phyloP scores from a whole-genome alignment of 768 basidiomycete genomes.

The Sarcomyxa edulis region DNA sequence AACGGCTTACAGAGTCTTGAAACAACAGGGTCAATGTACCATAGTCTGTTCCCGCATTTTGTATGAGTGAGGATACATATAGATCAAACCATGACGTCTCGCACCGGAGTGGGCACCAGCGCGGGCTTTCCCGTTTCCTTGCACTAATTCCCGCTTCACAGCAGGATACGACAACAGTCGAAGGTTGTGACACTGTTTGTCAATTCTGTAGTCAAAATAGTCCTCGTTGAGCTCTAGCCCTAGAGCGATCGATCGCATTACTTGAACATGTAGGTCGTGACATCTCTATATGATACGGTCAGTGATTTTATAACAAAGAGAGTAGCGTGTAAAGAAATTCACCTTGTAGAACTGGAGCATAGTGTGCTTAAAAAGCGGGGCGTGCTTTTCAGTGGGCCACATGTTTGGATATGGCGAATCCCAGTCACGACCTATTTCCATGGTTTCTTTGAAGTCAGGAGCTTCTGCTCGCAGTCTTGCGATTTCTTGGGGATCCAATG shows the following conservation, averaged over 20 bases:
- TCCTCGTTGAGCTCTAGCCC: conserved; percentile 68
- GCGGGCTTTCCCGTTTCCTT: conserved; percentile 64
- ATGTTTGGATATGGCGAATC: conserved; percentile 72
- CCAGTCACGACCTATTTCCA: conserved; percentile 89
- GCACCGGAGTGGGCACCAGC: conserved; percentile 79
- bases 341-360: conserved; percentile 77
- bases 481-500: conserved; percentile 66
- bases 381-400: conserved; percentile 66
- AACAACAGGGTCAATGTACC: conserved; percentile 80
- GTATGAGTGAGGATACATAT: background rate
- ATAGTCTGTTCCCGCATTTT: conserved; percentile 45
- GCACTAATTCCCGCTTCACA: conserved; percentile 53
- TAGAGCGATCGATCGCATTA: conserved; percentile 85
- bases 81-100: background rate
- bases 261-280: conserved; percentile 65
- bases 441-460: conserved; percentile 79
- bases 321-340: conserved; percentile 10
- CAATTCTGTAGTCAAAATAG: conserved; percentile 72
- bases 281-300: conserved; percentile 42
- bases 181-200: conserved; percentile 78
- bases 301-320: background rate
- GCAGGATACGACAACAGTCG: conserved; percentile 79
- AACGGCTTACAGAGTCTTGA: conserved; percentile 56
- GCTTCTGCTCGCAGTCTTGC: conserved; percentile 65
- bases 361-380: conserved; percentile 62